These are phyloP conservation scores for Xylariaceae sp. DNA, from an alignment of 2,329 filamentous ascomycete species.

Conservation along the genomic window DNA sequence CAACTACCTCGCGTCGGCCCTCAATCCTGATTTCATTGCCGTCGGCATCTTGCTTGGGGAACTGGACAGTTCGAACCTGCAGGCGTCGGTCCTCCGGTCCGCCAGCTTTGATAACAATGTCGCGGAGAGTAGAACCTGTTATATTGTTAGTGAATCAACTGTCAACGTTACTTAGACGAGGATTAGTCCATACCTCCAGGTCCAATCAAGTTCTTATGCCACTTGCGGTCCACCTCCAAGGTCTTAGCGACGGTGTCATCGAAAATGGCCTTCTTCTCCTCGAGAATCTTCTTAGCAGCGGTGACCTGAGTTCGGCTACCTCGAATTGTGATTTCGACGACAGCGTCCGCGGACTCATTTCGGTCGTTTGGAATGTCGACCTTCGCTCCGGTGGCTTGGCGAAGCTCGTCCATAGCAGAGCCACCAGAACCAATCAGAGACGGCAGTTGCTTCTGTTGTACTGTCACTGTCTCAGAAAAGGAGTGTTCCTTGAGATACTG, in stretches of 20 bases:
- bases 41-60: conserved; percentile 81
- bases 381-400: conserved; percentile 76
- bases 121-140: conserved; percentile 75
- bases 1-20: conserved; percentile 75
- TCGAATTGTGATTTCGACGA: conserved; percentile 85
- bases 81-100: conserved; percentile 81
- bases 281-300: conserved; percentile 82
- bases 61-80: conserved; percentile 85
- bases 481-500: conserved; percentile 90
- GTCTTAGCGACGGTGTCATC: conserved; percentile 83
- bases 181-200: conserved; percentile 62
- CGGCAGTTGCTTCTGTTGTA: conserved; percentile 89
- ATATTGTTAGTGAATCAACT: conserved; percentile 35
- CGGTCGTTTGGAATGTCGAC: conserved; percentile 85
- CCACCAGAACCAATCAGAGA: conserved; percentile 89
- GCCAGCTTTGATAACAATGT: conserved; percentile 81
- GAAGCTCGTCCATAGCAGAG: conserved; percentile 83
- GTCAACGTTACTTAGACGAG: neutral
- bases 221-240: conserved; percentile 88
- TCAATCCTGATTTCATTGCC: conserved; percentile 84
- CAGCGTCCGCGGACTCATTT: conserved; percentile 60
- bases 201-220: conserved; percentile 87
- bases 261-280: conserved; percentile 80
- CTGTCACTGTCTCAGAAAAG: conserved; percentile 69
- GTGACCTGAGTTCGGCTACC: conserved; percentile 88